Percentiles rank a stretch among this genome's conserved stretches.
Conservation (phyloP, 2,329 filamentous ascomycete genomes). For the Talaromyces pinophilus region DNA sequence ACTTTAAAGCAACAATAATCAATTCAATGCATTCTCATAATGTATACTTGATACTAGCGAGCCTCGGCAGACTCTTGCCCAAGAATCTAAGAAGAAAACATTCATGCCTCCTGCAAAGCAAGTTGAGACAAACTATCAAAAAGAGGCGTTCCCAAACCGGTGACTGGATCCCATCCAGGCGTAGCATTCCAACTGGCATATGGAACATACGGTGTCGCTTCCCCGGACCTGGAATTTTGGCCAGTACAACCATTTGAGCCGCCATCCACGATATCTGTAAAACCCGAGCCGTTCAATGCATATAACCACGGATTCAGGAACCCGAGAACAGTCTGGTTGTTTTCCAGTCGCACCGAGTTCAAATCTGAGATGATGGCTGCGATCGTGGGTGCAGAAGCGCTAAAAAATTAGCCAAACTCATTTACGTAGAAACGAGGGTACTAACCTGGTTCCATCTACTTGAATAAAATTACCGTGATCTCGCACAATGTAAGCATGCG, state of each 20-base stretch:
- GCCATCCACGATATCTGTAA: conserved; percentile 54
- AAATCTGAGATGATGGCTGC: conserved; percentile 65
- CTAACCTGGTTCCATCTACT: conserved; percentile 52
- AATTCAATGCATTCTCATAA: neutral
- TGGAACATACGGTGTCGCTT: conserved; percentile 41
- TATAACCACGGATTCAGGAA: conserved; percentile 67
- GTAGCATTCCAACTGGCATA: conserved; percentile 55
- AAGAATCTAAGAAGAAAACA: neutral
- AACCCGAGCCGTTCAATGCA: conserved; percentile 43
- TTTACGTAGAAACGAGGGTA: neutral
- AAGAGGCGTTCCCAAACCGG: conserved; percentile 41
- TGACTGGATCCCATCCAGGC: conserved; percentile 45
- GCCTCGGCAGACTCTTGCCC: neutral
- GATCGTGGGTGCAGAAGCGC: conserved; percentile 63
- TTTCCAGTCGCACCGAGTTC: conserved; percentile 62
- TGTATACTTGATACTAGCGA: neutral
- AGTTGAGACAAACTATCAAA: conserved; percentile 30
- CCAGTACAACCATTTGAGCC: conserved; percentile 50
- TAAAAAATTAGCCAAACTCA: conserved; percentile 25
- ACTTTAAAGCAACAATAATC: neutral
- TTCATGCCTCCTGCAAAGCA: conserved; percentile 19
- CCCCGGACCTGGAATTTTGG: conserved; percentile 36
- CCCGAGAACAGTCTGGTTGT: conserved; percentile 56
- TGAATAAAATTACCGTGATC: conserved; percentile 39
- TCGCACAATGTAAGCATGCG: conserved; percentile 43